Base-by-base conservation (phyloP, 768 basidiomycete species). In the Leccinum longicurvipes region DNA sequence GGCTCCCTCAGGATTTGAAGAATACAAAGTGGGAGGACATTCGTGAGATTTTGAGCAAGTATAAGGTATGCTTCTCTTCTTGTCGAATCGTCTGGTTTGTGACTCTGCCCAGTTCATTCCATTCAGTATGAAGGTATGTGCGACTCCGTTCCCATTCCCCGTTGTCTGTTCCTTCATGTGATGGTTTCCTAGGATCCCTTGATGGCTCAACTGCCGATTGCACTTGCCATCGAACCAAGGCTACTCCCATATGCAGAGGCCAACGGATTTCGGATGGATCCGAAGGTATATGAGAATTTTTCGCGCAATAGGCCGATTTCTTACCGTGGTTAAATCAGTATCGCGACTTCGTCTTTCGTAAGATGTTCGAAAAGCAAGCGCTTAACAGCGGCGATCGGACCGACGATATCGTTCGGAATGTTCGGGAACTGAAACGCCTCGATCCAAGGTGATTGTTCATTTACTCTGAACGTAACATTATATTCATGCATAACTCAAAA, bases 331-430 rank as follows among this genome's bases (percentile, higher is more conserved):
- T 25, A 24, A 51, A 51, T 31, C 58, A 91, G 87, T 89, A 91
- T 68, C 87, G 88, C 46, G 84, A 91, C 66, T 91, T 90, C 63
- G 84, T 91, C n/a, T 90, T 91, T 67, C 85, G 89, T 47, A 89
- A 89, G 69, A 90, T 91, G 82, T 91, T 91, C 60, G 87, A 89
- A 68, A 81, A 82, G 58, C 68, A 69, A 60, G 56, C 72, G 36
- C 68, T 73, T 6, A 72, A 79, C 21, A 78, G 76, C 54, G 84
- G 84, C 17, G 76, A 76, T 24, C 77, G 79, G 41, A 74, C 80
- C 12, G 79, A 83, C 34, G 86, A 88, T 50, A 86, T 91, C 50
- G 77, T 83, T 12, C 73, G 77, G 17, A 89, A 89, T 64, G 86
- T 90, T 29, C 80, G 82, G 61, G 87, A 88, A 63, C 72, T 91